Percentiles rank a stretch among this genome's conserved stretches.
Evolutionary conservation across 2,329 filamentous ascomycete species (phyloP).

Genomic region (Falciphora oryzae): DNA sequence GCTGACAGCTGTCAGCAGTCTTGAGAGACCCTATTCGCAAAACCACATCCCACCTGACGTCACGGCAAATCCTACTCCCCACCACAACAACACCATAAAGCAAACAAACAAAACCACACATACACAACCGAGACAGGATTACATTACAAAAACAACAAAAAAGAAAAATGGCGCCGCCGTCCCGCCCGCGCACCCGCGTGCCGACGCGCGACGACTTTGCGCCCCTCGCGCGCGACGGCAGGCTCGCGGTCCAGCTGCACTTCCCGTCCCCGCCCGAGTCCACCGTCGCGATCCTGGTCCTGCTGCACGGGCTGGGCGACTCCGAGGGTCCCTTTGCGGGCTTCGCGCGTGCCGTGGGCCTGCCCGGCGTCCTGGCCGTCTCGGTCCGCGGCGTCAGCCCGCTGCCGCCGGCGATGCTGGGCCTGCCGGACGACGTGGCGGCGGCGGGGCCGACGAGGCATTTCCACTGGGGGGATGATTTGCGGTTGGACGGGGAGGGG

Average conservation of each 20-base stretch:
- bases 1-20: too few relatives aligned
- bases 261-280: slow-evolving; percentile 51
- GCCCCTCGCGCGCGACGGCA: slow-evolving; percentile 28
- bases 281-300: slow-evolving; percentile 68
- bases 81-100: too few relatives aligned
- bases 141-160: background rate
- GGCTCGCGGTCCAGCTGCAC: slow-evolving; percentile 38
- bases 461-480: slow-evolving; percentile 64
- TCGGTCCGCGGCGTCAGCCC: slow-evolving; percentile 63
- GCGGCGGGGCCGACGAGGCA: slow-evolving; percentile 24
- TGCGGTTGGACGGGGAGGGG: slow-evolving; percentile 45
- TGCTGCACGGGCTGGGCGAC: slow-evolving; percentile 83
- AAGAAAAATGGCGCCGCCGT: background rate
- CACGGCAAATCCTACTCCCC: background rate
- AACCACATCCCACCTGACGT: background rate
- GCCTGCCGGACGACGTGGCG: slow-evolving; percentile 23
- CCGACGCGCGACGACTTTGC: slow-evolving; percentile 46
- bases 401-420: slow-evolving; percentile 64
- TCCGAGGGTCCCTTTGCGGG: slow-evolving; percentile 60
- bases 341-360: slow-evolving; percentile 62
- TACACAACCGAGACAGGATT: background rate
- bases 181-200: slow-evolving; percentile 28
- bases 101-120: background rate
- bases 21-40: too few relatives aligned
- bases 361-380: slow-evolving; percentile 73